Evolutionary conservation across 139 green algal genomes (phyloP), one percentile per base, ranked within the genome.

Genomic region (Diplosphaera chodatii): DNA sequence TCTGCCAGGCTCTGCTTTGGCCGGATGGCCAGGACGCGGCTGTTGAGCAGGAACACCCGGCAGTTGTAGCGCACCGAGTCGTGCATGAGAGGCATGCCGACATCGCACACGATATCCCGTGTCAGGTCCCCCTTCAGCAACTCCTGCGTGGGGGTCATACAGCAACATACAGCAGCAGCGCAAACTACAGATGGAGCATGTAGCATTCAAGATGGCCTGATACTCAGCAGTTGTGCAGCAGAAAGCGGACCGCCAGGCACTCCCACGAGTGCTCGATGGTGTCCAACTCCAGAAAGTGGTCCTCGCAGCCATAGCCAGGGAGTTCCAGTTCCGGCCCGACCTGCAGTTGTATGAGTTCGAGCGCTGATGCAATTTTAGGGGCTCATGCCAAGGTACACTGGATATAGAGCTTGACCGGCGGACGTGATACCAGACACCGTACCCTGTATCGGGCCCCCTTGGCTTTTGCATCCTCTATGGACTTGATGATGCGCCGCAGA

Each of bases 271-370:
- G 92, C 21, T 85, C 82, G 2, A 93, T 80, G 0, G 91, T 97
- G 80, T 97, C 91, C 40, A 89, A 75, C 82, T 99, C 95, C 69
- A 86, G 76, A 68, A 99, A 98, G 74, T 99, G 95, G 72, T 99
- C 95, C 78, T 99, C 95, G 75, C 95, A 99, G n/a, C 95, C 94
- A 70, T 99, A 99, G 16, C 95, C 95, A 13, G 86, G 83, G 0
- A 98, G 69, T 77, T 99, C 95, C 63, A 99, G 82, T 82, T 99
- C 95, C 0, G 95, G 95, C 0, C 95, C 95, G 3, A 96, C 79
- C 88, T 81, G 74, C 66, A 32, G n/a, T n/a, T n/a, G n/a, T n/a
- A n/a, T n/a, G n/a, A n/a, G n/a, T n/a, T n/a, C n/a, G n/a, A n/a
- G n/a, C n/a, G n/a, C n/a, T n/a, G n/a, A n/a, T n/a, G n/a, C n/a